Base-by-base conservation (phyloP, 306 rosid species). In the Trifolium subterraneum region DNA sequence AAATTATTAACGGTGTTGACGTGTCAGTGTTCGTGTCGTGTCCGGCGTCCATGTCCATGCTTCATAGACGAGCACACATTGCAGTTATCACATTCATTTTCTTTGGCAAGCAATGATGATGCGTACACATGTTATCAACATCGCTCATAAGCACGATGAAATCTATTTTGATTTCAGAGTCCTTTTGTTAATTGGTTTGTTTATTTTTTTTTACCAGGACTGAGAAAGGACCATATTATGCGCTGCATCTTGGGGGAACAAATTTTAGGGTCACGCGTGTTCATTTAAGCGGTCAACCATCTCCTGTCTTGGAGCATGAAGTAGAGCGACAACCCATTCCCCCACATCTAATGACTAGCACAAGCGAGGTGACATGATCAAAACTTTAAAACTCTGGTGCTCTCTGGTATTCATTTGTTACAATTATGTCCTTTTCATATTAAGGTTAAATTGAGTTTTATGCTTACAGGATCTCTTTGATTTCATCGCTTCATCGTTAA, bases 171-270 rank as follows among this genome's bases (percentile, higher is more conserved):
- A 42, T 70, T 64, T 10, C 35, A 13, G 19, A 23, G 36, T 38
- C 62, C 4, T 61, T 50, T 44, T 68, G 36, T 56, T 2, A 10
- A 47, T 54, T 16, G 45, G 38, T 65, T 74, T 72, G 61, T 63
- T 8, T 66, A 4, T 44, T 39, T 64, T 70, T 27, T 39, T 48
- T 59, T 51, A 75, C 61, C 89, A 93, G 98, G 87, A 86, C 84
- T 7, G 97, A 93, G 80, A 85, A 70, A 67, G 98, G 97, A 84
- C 88, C 90, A 61, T 89, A 84, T 75, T 93, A 90, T 81, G 97
- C 96, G 6, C 87, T 93, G 76, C 90, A 93, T 88, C 93, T 93
- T 70, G 97, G 96, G 48, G 98, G 93, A 60, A 89, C 98, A 64
- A 87, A 93, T 86, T 90, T 89, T 84, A 79, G 98, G 92, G 97